These are phyloP conservation scores for Capronia americana DNA, from an alignment of 2,329 filamentous ascomycete species.

Conservation along the genomic window DNA sequence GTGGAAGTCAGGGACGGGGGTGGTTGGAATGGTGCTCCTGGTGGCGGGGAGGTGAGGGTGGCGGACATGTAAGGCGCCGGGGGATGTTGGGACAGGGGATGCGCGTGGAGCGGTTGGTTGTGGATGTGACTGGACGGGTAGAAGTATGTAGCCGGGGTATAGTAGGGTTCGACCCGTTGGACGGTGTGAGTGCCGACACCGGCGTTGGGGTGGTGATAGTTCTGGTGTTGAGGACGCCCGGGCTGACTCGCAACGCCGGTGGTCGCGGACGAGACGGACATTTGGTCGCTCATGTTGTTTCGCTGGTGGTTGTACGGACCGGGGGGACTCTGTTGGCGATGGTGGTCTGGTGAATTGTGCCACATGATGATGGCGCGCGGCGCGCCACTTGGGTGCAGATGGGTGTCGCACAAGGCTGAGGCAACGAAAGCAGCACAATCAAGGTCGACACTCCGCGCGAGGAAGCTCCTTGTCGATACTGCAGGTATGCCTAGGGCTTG, in stretches of 20 bases:
- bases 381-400: background rate
- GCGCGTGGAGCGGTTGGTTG: slow-evolving; percentile 7
- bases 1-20: slow-evolving; percentile 29
- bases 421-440: background rate
- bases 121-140: slow-evolving; percentile 21
- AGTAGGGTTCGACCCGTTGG: background rate
- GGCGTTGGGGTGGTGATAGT: background rate
- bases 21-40: background rate
- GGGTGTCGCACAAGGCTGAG: background rate
- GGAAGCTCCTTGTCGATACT: background rate
- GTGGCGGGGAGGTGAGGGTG: slow-evolving; percentile 9
- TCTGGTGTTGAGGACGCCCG: slow-evolving; percentile 3
- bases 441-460: no score
- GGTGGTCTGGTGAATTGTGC: slow-evolving; percentile 4
- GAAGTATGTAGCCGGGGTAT: slow-evolving; percentile 10
- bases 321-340: slow-evolving; percentile 13
- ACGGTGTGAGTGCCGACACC: background rate
- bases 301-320: slow-evolving; percentile 7
- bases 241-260: slow-evolving; percentile 13
- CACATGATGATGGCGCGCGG: slow-evolving; percentile 14
- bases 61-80: background rate
- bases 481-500: no score
- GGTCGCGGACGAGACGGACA: slow-evolving; percentile 18
- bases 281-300: slow-evolving; percentile 14
- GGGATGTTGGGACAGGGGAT: slow-evolving; percentile 9